Percentiles rank a stretch among this genome's conserved stretches.
phyloP scores from a whole-genome alignment of 805 yeast genomes.

The Candida taoyuanica region DNA sequence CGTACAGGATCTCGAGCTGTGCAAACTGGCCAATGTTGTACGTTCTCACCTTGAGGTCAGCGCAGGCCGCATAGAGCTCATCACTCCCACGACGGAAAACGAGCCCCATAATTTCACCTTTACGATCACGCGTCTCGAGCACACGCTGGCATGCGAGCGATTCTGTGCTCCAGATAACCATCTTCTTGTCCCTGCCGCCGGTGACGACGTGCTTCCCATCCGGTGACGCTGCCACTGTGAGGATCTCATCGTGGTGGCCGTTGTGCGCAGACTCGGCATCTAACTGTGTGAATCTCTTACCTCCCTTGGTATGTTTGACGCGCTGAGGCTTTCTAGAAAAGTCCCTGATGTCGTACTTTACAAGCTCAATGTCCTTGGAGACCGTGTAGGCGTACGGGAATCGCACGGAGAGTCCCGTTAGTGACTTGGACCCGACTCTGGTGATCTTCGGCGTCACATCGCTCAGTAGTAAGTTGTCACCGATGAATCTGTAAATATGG shows the following conservation, averaged over 20 bases:
- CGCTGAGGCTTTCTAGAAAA: slow-evolving; percentile 56
- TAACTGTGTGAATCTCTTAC: slow-evolving; percentile 39
- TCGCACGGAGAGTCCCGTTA: slow-evolving; percentile 43
- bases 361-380: slow-evolving; percentile 74
- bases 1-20: slow-evolving; percentile 86
- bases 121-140: slow-evolving; percentile 66
- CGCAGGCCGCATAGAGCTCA: slow-evolving; percentile 88
- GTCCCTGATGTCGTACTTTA: slow-evolving; percentile 71
- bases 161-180: slow-evolving; percentile 84
- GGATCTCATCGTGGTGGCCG: slow-evolving; percentile 75
- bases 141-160: slow-evolving; percentile 71
- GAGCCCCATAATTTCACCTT: slow-evolving; percentile 67
- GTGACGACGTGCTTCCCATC: slow-evolving; percentile 88
- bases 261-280: slow-evolving; percentile 46
- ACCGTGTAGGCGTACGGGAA: slow-evolving; percentile 60
- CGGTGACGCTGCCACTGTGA: slow-evolving; percentile 76
- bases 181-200: slow-evolving; percentile 80
- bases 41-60: slow-evolving; percentile 85
- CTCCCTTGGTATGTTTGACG: slow-evolving; percentile 63
- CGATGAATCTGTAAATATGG: slow-evolving; percentile 65
- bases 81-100: slow-evolving; percentile 77
- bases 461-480: slow-evolving; percentile 39
- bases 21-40: slow-evolving; percentile 82
- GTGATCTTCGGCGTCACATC: slow-evolving; percentile 41
- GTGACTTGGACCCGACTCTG: slow-evolving; percentile 56